phyloP scores from a whole-genome alignment of 805 yeast species.

The Yarrowia sp. region DNA sequence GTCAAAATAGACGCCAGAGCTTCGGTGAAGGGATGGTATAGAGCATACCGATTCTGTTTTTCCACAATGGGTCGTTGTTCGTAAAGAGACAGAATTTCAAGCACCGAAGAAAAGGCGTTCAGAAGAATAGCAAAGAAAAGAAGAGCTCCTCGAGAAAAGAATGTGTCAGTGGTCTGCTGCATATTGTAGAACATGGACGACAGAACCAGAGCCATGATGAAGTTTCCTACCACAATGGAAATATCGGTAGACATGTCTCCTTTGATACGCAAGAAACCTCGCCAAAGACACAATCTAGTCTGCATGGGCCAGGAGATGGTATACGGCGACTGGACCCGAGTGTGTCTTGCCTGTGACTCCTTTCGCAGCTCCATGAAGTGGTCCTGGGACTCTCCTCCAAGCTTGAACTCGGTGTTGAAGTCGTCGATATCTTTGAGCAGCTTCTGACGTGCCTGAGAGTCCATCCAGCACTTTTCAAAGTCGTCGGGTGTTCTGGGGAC shows the following conservation, averaged over 20 bases:
- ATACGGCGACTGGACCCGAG: slow-evolving; percentile 1
- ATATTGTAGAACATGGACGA: slow-evolving; percentile 64
- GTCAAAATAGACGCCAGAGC: slow-evolving; percentile 66
- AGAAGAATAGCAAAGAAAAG: slow-evolving; percentile 63
- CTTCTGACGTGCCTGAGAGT: slow-evolving; percentile 54
- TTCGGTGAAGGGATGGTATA: slow-evolving; percentile 69
- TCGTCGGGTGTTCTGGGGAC: slow-evolving; percentile 12
- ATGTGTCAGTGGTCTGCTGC: slow-evolving; percentile 58
- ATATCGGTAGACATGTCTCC: slow-evolving; percentile 60
- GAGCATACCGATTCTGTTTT: slow-evolving; percentile 63
- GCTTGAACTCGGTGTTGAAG: slow-evolving; percentile 1
- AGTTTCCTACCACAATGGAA: slow-evolving; percentile 56
- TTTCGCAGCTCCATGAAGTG: slow-evolving; percentile 12
- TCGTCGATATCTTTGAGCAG: slow-evolving; percentile 47
- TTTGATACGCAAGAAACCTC: slow-evolving; percentile 60
- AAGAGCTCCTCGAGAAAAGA: slow-evolving; percentile 64
- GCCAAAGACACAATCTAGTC: slow-evolving; percentile 43
- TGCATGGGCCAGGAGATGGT: slow-evolving; percentile 23
- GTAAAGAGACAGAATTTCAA: slow-evolving; percentile 55
- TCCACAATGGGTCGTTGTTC: slow-evolving; percentile 63
- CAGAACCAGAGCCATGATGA: slow-evolving; percentile 59
- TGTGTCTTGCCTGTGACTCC: slow-evolving; percentile 16
- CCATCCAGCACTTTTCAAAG: slow-evolving; percentile 49
- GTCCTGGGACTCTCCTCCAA: slow-evolving; percentile 2
- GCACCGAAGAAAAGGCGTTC: slow-evolving; percentile 55